These are phyloP conservation scores for Phytophthora chlamydospora DNA, from an alignment of 352 stramenopile genomes.

Conservation along the genomic window DNA sequence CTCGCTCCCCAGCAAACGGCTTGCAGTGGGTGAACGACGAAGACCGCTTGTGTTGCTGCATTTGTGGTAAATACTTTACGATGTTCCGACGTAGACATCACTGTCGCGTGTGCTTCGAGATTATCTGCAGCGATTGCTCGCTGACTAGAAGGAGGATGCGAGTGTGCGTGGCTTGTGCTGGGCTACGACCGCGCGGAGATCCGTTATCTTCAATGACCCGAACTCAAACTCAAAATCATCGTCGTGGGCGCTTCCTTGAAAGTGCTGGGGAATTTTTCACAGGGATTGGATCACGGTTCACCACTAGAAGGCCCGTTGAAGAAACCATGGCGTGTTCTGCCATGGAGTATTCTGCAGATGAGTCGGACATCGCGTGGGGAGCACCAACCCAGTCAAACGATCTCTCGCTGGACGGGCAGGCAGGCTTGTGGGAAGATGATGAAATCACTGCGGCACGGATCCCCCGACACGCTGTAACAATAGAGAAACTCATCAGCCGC, in stretches of 20 bases:
- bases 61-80: conserved; percentile 18
- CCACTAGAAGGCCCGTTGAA: background rate
- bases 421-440: conserved; percentile 29
- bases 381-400: background rate
- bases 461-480: conserved; percentile 33
- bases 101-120: conserved; percentile 19
- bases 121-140: conserved; percentile 20
- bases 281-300: background rate
- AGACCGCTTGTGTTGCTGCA: conserved; percentile 8
- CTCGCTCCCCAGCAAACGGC: background rate
- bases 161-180: conserved; percentile 8
- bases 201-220: background rate
- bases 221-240: background rate
- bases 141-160: conserved; percentile 22
- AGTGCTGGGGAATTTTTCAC: conserved; percentile 2
- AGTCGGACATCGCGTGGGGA: background rate
- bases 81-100: conserved; percentile 23
- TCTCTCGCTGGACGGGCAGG: conserved; percentile 1
- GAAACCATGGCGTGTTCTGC: background rate
- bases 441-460: conserved; percentile 30
- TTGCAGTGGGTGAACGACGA: conserved; percentile 20
- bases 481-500: conserved; percentile 30
- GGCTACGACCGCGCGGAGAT: background rate
- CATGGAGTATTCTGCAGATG: background rate
- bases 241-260: background rate